Percentiles rank a stretch among this genome's conserved stretches.
phyloP scores from a whole-genome alignment of 164 flowering plant species.

The Umbellularia californica region DNA sequence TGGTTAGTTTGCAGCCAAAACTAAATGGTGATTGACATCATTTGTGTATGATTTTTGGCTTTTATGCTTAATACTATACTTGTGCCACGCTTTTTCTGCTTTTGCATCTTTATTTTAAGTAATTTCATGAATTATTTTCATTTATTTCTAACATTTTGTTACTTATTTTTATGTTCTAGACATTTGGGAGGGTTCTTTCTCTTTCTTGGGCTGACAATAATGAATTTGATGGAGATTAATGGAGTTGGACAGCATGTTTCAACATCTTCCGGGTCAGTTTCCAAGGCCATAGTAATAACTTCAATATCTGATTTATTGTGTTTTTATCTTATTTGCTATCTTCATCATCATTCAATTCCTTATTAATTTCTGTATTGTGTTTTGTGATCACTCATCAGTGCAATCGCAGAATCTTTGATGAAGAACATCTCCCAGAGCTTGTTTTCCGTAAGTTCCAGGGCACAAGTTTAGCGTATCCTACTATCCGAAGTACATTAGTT shows the following conservation, averaged over 20 bases:
- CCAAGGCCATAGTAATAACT: background rate
- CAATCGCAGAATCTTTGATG: slow-evolving; percentile 11
- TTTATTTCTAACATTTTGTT: no score
- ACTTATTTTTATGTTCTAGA: slow-evolving; percentile 25
- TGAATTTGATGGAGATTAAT: slow-evolving; percentile 45
- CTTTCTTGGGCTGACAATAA: slow-evolving; percentile 50
- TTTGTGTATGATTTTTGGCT: no score
- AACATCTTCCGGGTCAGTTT: slow-evolving; percentile 20
- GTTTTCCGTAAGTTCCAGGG: slow-evolving; percentile 11
- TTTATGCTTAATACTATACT: no score
- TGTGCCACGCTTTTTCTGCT: no score
- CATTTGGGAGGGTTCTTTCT: slow-evolving; percentile 84
- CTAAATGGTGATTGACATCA: no score
- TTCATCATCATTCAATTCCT: background rate
- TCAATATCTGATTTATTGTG: background rate
- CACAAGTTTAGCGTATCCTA: no score
- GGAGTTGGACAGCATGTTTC: slow-evolving; percentile 15
- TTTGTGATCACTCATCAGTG: slow-evolving; percentile 8
- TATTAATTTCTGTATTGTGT: background rate
- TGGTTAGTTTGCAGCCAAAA: no score
- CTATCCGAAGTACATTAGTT: background rate
- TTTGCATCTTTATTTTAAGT: no score
- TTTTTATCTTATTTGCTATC: no score
- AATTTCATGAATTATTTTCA: no score
- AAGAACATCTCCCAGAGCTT: slow-evolving; percentile 19